A percentile compares a stretch with the other conserved stretches of the same genome.
Evolutionary conservation across 176 grass and related monocot species (phyloP).

Genomic region (Pharus latifolius): DNA sequence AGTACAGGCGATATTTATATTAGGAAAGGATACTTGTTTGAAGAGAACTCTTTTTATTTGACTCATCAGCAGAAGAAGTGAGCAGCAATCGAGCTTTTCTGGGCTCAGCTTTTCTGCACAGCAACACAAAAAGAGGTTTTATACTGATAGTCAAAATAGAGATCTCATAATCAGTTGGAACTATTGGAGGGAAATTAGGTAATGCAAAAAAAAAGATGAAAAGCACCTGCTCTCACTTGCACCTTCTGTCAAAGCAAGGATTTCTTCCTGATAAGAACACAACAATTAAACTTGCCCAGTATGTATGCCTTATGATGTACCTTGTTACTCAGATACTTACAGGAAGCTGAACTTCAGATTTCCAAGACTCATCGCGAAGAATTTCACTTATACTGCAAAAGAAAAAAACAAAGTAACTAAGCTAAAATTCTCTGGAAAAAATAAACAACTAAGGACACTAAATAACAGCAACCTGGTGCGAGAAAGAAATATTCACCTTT

Average conservation of each 20-base stretch:
- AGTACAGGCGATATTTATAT: background rate
- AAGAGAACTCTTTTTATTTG: conserved; percentile 46
- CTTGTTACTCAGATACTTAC: conserved; percentile 45
- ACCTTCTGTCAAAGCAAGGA: conserved; percentile 68
- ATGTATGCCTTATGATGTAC: background rate
- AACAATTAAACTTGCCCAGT: conserved; percentile 17
- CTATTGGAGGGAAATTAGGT: background rate
- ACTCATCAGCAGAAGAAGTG: conserved; percentile 42
- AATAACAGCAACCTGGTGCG: background rate
- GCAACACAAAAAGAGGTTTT: background rate
- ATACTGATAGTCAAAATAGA: background rate
- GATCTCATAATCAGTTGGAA: background rate
- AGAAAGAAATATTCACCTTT: conserved; percentile 41
- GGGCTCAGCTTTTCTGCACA: conserved; percentile 44
- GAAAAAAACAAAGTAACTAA: conserved; percentile 14
- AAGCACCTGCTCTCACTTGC: conserved; percentile 46
- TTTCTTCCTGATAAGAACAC: conserved; percentile 50
- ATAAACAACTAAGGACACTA: background rate
- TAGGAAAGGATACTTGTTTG: conserved; percentile 43
- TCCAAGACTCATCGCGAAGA: conserved; percentile 50
- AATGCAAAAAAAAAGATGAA: conserved; percentile 7
- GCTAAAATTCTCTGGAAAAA: background rate
- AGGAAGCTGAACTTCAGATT: conserved; percentile 51
- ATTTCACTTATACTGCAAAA: conserved; percentile 71
- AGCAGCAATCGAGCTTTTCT: conserved; percentile 65